These are phyloP conservation scores for Bondarzewia mesenterica DNA, from an alignment of 1,284 basidiomycete genomes.

Conservation along the genomic window DNA sequence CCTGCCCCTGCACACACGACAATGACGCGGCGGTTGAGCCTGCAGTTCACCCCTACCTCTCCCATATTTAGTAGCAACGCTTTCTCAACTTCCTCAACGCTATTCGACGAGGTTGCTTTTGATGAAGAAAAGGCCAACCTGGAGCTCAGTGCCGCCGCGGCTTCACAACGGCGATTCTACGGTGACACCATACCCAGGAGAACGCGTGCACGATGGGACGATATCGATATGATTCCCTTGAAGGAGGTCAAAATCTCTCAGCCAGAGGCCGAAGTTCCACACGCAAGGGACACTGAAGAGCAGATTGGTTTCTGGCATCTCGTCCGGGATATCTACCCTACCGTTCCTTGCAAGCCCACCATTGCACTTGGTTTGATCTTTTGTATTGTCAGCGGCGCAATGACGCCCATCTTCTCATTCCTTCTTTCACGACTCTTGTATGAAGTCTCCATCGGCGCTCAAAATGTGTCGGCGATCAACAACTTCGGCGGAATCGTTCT, in stretches of 20 bases:
- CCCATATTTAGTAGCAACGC: conserved; percentile 30
- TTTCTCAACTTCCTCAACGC: conserved; percentile 19
- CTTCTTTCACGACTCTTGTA: conserved; percentile 79
- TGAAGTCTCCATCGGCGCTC: conserved; percentile 67
- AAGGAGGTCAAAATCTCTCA: conserved; percentile 25
- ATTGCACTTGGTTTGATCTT: conserved; percentile 62
- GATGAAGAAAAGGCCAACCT: conserved; percentile 22
- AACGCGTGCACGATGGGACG: conserved; percentile 30
- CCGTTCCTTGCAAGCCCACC: conserved; percentile 68
- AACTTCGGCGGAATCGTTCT: conserved; percentile 61
- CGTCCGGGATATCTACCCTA: conserved; percentile 57
- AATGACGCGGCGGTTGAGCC: conserved; percentile 36
- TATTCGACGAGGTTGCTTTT: conserved; percentile 30
- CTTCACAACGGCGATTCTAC: conserved; percentile 9
- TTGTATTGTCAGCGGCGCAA: conserved; percentile 66
- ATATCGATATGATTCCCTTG: conserved; percentile 23
- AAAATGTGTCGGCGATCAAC: conserved; percentile 60
- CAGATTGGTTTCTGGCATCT: conserved; percentile 37
- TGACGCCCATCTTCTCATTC: conserved; percentile 90
- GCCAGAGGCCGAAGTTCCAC: conserved; percentile 3
- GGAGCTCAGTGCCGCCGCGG: conserved; percentile 14
- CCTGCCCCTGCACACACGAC: conserved; percentile 20
- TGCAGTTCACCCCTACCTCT: conserved; percentile 56
- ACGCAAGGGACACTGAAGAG: conserved; percentile 8
- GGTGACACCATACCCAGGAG: conserved; percentile 20